Evolutionary conservation across 2,329 filamentous ascomycete species (phyloP), one percentile per base, ranked within the genome.

Genomic region (Fusarium sp.): DNA sequence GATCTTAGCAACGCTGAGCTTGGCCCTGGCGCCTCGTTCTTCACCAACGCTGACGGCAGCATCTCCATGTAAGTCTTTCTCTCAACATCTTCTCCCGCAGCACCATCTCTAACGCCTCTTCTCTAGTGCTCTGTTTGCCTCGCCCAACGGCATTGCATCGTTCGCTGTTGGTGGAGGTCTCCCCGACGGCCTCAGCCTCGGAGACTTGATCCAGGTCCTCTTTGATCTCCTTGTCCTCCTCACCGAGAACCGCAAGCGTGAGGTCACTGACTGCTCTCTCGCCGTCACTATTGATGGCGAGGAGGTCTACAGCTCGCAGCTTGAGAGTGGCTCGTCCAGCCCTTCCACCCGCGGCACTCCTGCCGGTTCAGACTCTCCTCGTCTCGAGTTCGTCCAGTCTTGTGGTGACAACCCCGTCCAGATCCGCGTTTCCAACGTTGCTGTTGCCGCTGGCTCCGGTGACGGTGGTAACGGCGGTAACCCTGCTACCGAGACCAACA

Each of bases 401-500:
- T 69, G 67, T 1, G 67, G 67, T 9, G 39, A 23, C 10, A 36
- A 23, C 26, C 34, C 55, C 1, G 3, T 19, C n/a, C 4, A 3
- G 2, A 1, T 36, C 17, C 14, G 9, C 1, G 42, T 69, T 20
- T 36, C 54, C 11, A 6, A 44, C 2, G 44, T 69, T 3, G 32
- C 38, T 4, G 43, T 48, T 4, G 61, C 71, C 0, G 67, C 69
- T 4, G 50, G 43, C 8, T 9, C 34, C 4, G 32, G 30, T 5
- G 19, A 26, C 9, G 43, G 28, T 9, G 34, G 20, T 4, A 40
- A 32, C 4, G 57, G 55, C 6, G 23, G 36, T 12, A 39, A 47
- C 12, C 17, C 78, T 14, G 81, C 78, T 4, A 50, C 56, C 14
- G 23, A 36, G 19, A 30, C 52, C 42, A 48, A 58, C 56, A 15